Percentiles rank a stretch among this genome's conserved stretches.
Evolutionary conservation across 306 rosid species (phyloP).

Genomic region (Trifolium dubium): DNA sequence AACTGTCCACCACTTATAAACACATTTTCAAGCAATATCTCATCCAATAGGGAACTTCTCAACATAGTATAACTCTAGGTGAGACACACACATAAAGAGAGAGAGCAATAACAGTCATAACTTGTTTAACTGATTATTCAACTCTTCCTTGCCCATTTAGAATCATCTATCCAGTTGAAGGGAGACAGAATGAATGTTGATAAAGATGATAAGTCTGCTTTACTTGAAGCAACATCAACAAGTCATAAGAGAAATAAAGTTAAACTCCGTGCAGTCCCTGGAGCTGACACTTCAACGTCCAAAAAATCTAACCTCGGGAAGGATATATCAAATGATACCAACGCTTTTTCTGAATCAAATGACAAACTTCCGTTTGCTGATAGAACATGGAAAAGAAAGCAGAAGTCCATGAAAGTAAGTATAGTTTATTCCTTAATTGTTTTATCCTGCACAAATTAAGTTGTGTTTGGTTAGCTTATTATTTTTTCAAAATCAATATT

Average conservation of each 20-base stretch:
- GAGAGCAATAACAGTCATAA: conserved; percentile 18
- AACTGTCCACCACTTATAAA: background rate
- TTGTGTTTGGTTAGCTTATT: background rate
- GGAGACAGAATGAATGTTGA: conserved; percentile 58
- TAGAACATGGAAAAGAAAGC: conserved; percentile 62
- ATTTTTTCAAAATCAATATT: background rate
- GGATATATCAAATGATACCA: conserved; percentile 45
- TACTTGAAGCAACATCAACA: conserved; percentile 67
- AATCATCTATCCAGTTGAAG: conserved; percentile 71
- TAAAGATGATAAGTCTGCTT: conserved; percentile 58
- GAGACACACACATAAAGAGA: background rate
- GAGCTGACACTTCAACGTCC: conserved; percentile 52
- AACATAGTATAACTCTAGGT: conserved; percentile 5
- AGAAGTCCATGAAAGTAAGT: conserved; percentile 59
- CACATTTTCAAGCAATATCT: background rate
- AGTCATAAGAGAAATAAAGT: conserved; percentile 62
- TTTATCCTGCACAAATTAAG: background rate
- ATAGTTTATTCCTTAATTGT: conserved; percentile 11
- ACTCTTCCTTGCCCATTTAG: conserved; percentile 44
- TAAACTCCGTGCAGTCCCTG: conserved; percentile 50
- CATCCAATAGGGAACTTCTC: background rate
- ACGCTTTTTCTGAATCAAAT: conserved; percentile 55
- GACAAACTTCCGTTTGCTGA: conserved; percentile 50
- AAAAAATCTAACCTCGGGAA: conserved; percentile 70
- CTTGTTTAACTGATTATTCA: conserved; percentile 22